Percentiles rank a stretch among this genome's conserved stretches.
Conservation (phyloP, 176 grass and related monocot species). For the Olyra latifolia region DNA sequence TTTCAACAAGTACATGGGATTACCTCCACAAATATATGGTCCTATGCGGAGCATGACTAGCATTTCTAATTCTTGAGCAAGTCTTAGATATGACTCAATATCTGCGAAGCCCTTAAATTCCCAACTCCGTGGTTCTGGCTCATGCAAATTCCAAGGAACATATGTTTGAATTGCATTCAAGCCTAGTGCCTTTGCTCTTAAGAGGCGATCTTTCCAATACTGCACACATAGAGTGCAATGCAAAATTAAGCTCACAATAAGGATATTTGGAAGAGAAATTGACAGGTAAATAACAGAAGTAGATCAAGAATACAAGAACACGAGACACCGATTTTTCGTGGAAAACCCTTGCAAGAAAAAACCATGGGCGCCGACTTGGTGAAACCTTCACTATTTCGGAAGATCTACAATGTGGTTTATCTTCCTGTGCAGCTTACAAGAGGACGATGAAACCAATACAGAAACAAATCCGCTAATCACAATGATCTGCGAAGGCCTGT, state of each 20-base stretch:
- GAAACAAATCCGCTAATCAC: too few species aligned
- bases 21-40: constrained; percentile 95
- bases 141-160: constrained; percentile 95
- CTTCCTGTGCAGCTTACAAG: too few species aligned
- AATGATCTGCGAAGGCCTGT: too few species aligned
- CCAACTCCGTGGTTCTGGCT: constrained; percentile 65
- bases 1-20: constrained; percentile 16
- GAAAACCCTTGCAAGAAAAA: too few species aligned
- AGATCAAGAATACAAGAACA: too few species aligned
- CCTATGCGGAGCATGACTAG: constrained; percentile 88
- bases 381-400: too few species aligned
- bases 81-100: constrained; percentile 75
- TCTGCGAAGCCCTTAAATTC: constrained; percentile 65
- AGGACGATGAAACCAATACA: too few species aligned
- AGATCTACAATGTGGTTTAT: too few species aligned
- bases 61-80: constrained; percentile 83
- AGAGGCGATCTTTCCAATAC: constrained; percentile 91
- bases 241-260: constrained; percentile 19
- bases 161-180: constrained; percentile 96
- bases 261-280: constrained; percentile 3
- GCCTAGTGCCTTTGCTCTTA: constrained; percentile 86
- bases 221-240: constrained; percentile 34
- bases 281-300: too few species aligned
- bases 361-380: too few species aligned
- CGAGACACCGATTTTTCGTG: too few species aligned